phyloP scores from a whole-genome alignment of 2,329 filamentous ascomycete species.

The Talaromyces rugulosus region DNA sequence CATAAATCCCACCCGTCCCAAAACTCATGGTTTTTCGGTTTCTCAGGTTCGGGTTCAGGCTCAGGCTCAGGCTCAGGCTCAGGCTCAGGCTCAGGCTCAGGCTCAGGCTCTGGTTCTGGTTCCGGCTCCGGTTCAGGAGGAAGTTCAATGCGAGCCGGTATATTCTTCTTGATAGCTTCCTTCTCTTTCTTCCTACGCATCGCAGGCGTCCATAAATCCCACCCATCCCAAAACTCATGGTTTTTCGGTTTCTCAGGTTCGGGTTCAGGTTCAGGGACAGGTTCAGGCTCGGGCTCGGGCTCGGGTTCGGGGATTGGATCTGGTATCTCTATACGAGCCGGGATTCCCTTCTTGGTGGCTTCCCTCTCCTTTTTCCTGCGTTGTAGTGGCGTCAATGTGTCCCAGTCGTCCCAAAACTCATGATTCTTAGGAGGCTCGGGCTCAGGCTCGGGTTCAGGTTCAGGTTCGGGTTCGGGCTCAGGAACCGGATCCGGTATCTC shows the following conservation, averaged over 20 bases:
- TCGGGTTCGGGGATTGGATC: constrained; percentile 20
- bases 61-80: constrained; percentile 22
- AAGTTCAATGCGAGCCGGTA: constrained; percentile 15
- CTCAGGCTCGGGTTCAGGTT: constrained; percentile 21
- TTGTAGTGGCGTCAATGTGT: constrained; percentile 14
- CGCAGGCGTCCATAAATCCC: constrained; percentile 12
- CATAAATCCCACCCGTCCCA: constrained; percentile 13
- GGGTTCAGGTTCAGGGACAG: constrained; percentile 22
- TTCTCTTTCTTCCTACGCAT: constrained; percentile 33
- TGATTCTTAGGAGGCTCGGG: constrained; percentile 12
- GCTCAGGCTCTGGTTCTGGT: constrained; percentile 23
- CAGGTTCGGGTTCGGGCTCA: constrained; percentile 15
- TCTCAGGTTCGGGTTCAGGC: constrained; percentile 19
- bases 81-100: constrained; percentile 26
- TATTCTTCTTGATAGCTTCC: constrained; percentile 27
- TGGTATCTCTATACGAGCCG: constrained; percentile 15
- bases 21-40: constrained; percentile 6
- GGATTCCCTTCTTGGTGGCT: constrained; percentile 12
- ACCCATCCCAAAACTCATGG: constrained; percentile 7
- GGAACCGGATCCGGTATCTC: constrained; percentile 18
- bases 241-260: constrained; percentile 15
- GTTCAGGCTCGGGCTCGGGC: constrained; percentile 12
- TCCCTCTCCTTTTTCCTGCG: constrained; percentile 16
- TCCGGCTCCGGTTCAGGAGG: constrained; percentile 30
- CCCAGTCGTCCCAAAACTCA: constrained; percentile 14